A percentile compares a stretch with the other conserved stretches of the same genome.
phyloP scores from a whole-genome alignment of 805 yeast genomes.

The Myxozyma neotropica region DNA sequence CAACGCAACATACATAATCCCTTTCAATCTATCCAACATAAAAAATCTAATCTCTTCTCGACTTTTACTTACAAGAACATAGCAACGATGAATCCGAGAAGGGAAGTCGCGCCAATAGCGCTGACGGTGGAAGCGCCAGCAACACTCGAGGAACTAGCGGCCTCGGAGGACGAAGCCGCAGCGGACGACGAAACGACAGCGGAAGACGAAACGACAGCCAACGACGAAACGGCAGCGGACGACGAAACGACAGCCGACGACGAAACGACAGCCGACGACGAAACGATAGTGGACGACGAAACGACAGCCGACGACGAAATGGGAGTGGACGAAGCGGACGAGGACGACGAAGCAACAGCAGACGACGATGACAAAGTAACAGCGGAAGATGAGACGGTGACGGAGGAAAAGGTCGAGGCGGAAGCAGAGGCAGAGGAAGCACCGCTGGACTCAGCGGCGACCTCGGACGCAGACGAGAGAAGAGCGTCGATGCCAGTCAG shows the following conservation, averaged over 20 bases:
- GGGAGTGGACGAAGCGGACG: not conserved
- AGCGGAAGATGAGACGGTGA: not conserved
- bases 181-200: slow-evolving; percentile 1
- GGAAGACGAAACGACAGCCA: slow-evolving; percentile 5
- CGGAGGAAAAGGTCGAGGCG: not conserved
- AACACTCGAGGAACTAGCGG: slow-evolving; percentile 9
- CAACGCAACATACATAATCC: too few species aligned
- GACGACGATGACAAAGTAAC: not conserved
- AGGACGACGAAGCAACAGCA: not conserved
- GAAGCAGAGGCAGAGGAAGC: not conserved
- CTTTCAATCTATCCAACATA: too few species aligned
- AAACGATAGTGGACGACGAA: not conserved
- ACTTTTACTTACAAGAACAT: slow-evolving; percentile 15
- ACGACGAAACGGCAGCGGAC: slow-evolving; percentile 1
- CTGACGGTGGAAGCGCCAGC: slow-evolving; percentile 17
- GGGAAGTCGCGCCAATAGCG: slow-evolving; percentile 11
- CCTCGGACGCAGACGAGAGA: slow-evolving; percentile 12
- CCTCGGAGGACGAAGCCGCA: not conserved
- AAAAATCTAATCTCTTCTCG: too few species aligned
- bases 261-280: not conserved
- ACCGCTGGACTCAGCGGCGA: slow-evolving; percentile 4
- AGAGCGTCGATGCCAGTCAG: slow-evolving; percentile 18
- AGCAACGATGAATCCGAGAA: slow-evolving; percentile 6
- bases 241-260: slow-evolving; percentile 11
- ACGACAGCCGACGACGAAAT: not conserved